Evolutionary conservation across 1,284 basidiomycete genomes (phyloP), one percentile per base, ranked within the genome.

Genomic region (Pyrrhoderma noxium): DNA sequence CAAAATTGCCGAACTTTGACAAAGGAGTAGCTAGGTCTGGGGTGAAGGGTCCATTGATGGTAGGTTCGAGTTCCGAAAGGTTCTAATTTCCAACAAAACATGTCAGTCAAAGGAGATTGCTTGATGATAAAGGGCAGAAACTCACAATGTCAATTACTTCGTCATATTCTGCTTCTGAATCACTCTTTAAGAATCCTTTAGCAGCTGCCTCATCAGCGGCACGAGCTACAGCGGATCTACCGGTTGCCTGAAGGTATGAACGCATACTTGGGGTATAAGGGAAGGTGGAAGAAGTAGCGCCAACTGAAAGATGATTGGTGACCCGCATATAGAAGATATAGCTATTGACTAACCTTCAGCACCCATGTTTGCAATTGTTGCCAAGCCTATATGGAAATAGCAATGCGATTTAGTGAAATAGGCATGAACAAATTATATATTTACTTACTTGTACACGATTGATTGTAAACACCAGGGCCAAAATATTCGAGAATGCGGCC

Each of bases 281-380:
- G 79, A 99, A 99, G 2, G 90, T 93, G 1, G 93, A 95, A 0
- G 96, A 98, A 2, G 96, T 99, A 5, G 96, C 96, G 43, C 96
- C 96, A 22, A 99, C 93, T 73, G 16, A 14, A 22, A 18, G 21
- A 22, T 36, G 18, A 37, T 4, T 34, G 16, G n/a, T 8, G 45
- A 39, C 35, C 13, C 1, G 21, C 7, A 21, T 37, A 8, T n/a
- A 36, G 11, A 21, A 21, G 21, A 38, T 2, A 37, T 21, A 18
- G 8, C 19, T 8, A 8, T 23, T n/a, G n/a, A n/a, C 46, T 14
- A 22, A 47, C 46, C 46, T 49, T 99, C 96, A 19, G 96, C 96
- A 54, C 96, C 96, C 96, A 99, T 99, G 70, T 98, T 98, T 52
- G 91, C 87, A 56, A 97, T 89, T 3, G 93, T 98, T 0, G 94